phyloP scores from a whole-genome alignment of 768 basidiomycete species.

The Hericium erinaceus region DNA sequence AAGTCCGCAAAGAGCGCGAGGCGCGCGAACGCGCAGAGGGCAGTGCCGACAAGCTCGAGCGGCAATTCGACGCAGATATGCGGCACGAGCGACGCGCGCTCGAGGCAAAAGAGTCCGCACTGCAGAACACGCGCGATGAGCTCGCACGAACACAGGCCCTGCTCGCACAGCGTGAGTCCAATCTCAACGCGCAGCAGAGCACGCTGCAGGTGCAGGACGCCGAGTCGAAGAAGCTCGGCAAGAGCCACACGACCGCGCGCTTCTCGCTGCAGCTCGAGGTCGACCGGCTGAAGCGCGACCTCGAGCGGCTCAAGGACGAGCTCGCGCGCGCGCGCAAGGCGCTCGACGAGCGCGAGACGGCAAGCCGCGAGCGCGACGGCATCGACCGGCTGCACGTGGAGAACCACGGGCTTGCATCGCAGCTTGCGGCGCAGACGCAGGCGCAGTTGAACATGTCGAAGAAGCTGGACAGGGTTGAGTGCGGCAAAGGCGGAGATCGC shows the following conservation, averaged over 20 bases:
- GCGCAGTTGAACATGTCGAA: conserved; percentile 78
- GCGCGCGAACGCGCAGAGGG: conserved; percentile 47
- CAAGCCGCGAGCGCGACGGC: no score
- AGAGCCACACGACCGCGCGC: conserved; percentile 74
- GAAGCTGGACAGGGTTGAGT: conserved; percentile 65
- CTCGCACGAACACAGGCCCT: conserved; percentile 54
- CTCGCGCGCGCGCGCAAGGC: no score
- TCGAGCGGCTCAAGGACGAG: no score
- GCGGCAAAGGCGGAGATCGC: conserved; percentile 60
- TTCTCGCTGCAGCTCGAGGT: no score
- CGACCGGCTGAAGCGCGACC: no score
- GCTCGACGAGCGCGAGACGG: no score
- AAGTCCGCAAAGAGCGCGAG: conserved; percentile 47
- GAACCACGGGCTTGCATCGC: conserved; percentile 69
- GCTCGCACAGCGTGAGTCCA: conserved; percentile 63
- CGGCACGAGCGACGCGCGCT: conserved; percentile 52
- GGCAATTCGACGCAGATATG: conserved; percentile 50
- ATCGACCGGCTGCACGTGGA: conserved; percentile 73
- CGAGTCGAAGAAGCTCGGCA: conserved; percentile 73
- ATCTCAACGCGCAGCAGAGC: conserved; percentile 63
- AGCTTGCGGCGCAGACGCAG: conserved; percentile 80
- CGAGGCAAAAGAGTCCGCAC: conserved; percentile 62
- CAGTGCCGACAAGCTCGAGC: conserved; percentile 46
- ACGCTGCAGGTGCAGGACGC: conserved; percentile 64
- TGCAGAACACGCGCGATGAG: conserved; percentile 54